Base-by-base conservation (phyloP, 1,139 yeast species). In the Scheffersomyces titani region DNA sequence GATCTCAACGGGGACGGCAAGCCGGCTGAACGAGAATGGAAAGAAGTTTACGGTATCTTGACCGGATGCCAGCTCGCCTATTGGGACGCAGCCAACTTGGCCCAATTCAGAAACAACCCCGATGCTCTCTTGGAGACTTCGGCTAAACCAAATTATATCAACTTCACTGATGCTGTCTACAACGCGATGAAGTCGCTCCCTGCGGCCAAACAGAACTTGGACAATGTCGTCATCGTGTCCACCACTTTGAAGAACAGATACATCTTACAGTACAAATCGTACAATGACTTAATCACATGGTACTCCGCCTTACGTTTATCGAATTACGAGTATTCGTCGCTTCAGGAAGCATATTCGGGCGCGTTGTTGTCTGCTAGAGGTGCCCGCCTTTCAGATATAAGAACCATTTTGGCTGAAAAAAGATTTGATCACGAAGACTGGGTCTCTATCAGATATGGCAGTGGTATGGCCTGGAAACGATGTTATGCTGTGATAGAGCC, bases 391-490 rank as follows among this genome's bases (percentile, higher is more conserved):
- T 88, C 94, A 54, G 98, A 96, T 69, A 92, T 94, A 59, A 83
- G 91, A 57, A 89, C 96, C 9, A 81, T 94, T 48, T 78, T 94
- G 59, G 88, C 96, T 1, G 97, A 91, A 64, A 89, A 94, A 40
- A 85, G 94, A 66, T 90, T 88, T 68, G 87, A 85, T 59, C 96
- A 92, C 68, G 97, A 92, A 71, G 97, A 93, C 67, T 93, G 97
- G 98, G 92, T 90, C 47, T 85, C 93, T 71, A 96, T 94, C 24
- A 81, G 98, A 62, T 93, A 93, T 71, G 98, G 98, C 18, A 85
- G 96, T 19, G 99, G 99, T 45, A 92, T 92, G 97, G 97, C 98
- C 1, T 94, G 98, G 98, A 90, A 89, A 68, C 82, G 97, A 61
- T 93, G 97, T 69, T 94, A 84, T 78, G 94, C 97, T 1, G 97